Evolutionary conservation across 768 basidiomycete species (phyloP).

Genomic region (Coprinellus aureogranulatus): DNA sequence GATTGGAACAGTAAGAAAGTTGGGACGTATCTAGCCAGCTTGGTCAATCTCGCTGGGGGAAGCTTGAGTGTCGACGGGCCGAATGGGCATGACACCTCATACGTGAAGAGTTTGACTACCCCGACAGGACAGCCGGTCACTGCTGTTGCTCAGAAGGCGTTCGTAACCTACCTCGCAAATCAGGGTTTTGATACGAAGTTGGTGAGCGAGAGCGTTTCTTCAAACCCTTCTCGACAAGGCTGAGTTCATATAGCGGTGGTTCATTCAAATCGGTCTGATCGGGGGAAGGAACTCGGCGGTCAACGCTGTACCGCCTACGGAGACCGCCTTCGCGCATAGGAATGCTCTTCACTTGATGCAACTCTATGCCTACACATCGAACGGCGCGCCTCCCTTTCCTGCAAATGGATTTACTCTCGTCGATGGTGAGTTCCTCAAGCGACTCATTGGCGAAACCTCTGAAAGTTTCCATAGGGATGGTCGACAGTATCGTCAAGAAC

Average conservation of each 20-base stretch:
- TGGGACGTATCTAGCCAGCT: conserved; percentile 33
- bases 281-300: conserved; percentile 41
- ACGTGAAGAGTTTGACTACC: conserved; percentile 41
- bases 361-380: conserved; percentile 41
- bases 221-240: too few species aligned
- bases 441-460: not conserved
- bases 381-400: conserved; percentile 37
- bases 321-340: conserved; percentile 40
- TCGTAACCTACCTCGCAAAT: conserved; percentile 37
- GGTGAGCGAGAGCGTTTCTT: too few species aligned
- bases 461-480: conserved; percentile 9
- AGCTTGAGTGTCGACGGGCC: conserved; percentile 10
- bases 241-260: conserved; percentile 35
- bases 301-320: conserved; percentile 31
- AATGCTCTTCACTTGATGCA: conserved; percentile 42
- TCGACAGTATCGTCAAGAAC: conserved; percentile 30
- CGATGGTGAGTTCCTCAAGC: conserved; percentile 27
- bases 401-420: conserved; percentile 40
- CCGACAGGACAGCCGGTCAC: conserved; percentile 33
- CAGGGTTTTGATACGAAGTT: conserved; percentile 35
- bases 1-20: conserved; percentile 13
- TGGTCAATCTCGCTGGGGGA: conserved; percentile 26
- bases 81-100: conserved; percentile 40
- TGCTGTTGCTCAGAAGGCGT: conserved; percentile 29
- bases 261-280: conserved; percentile 37